These are phyloP conservation scores for Xylariaceae sp. DNA, from an alignment of 2,329 filamentous ascomycete species.

Conservation along the genomic window DNA sequence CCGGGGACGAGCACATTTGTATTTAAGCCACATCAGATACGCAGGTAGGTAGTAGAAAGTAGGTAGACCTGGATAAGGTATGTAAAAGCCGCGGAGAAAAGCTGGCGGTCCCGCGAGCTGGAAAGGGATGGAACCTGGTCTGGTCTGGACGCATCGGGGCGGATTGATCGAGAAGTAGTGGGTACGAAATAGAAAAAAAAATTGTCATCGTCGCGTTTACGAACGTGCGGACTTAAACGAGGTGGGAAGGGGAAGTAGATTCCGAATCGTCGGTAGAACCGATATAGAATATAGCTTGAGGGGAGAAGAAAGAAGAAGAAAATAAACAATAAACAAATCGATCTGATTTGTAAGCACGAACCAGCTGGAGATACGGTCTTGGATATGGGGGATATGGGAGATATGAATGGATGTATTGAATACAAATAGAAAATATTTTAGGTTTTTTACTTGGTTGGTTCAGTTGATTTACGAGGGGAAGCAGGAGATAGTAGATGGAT, in stretches of 20 bases:
- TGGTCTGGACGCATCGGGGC: constrained; percentile 6
- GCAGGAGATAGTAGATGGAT: not conserved
- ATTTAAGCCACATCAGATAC: too few relatives aligned
- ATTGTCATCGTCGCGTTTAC: not conserved
- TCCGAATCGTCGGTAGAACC: not conserved
- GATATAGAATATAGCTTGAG: not conserved
- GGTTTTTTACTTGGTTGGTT: not conserved
- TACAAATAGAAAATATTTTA: not conserved
- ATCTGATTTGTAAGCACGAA: not conserved
- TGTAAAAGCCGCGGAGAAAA: not conserved
- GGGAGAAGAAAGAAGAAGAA: not conserved
- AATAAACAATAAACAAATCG: constrained; percentile 1
- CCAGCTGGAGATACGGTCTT: not conserved
- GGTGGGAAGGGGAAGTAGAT: not conserved
- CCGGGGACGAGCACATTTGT: too few relatives aligned
- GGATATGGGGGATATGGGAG: not conserved
- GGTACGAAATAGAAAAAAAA: not conserved
- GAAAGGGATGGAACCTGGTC: constrained; percentile 1
- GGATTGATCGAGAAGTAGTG: not conserved
- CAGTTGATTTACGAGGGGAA: not conserved
- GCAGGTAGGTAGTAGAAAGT: not conserved
- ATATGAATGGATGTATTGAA: not conserved
- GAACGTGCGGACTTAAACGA: not conserved
- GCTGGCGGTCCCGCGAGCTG: constrained; percentile 2
- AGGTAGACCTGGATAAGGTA: not conserved